Conservation (phyloP, 176 grass and related monocot genomes). For the Miscanthus lutarioriparius region DNA sequence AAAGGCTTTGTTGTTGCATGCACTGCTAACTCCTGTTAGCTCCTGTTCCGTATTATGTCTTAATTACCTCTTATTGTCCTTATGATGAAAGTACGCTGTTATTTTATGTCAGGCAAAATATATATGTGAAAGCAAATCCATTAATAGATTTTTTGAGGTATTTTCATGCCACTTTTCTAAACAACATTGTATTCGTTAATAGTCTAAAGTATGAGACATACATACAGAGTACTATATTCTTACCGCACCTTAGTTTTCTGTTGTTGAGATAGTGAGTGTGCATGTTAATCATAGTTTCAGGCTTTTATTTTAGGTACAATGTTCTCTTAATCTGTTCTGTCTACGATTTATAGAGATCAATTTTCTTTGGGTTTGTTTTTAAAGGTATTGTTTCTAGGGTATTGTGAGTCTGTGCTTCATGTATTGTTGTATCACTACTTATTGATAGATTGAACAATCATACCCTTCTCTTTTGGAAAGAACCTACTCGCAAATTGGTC, state of each 20-base stretch:
- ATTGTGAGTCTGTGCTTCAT: background rate
- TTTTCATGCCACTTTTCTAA: constrained; percentile 1
- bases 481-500: background rate
- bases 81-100: background rate
- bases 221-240: background rate
- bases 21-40: background rate
- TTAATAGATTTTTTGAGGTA: background rate
- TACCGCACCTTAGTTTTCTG: background rate
- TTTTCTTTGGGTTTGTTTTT: constrained; percentile 26
- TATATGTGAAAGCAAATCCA: background rate
- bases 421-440: background rate
- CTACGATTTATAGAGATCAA: background rate
- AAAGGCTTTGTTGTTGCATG: background rate
- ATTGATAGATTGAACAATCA: background rate
- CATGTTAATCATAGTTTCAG: constrained; percentile 4
- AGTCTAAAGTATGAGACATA: background rate
- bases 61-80: background rate
- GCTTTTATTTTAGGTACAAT: background rate
- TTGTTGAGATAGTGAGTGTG: background rate
- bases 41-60: background rate
- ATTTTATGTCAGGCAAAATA: background rate
- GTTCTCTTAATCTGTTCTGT: background rate
- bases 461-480: background rate
- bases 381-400: background rate
- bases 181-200: background rate